A percentile compares a stretch with the other conserved stretches of the same genome.
Conservation (phyloP, 495 filamentous ascomycete species). For the Neurospora discreta region DNA sequence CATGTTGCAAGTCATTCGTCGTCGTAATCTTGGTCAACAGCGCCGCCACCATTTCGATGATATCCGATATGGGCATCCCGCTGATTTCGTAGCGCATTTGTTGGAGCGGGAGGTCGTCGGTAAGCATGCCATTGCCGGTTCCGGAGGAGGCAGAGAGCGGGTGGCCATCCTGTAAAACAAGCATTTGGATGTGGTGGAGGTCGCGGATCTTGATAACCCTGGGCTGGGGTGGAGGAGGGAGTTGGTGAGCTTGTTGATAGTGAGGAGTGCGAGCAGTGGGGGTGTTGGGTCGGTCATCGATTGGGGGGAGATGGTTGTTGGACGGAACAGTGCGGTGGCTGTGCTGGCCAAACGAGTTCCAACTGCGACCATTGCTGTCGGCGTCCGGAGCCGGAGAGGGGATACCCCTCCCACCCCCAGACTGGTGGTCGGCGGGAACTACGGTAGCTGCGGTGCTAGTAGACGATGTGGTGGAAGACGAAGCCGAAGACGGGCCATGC, state of each 20-base stretch:
- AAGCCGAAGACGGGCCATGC: conserved; percentile 20
- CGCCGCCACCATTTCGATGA: conserved; percentile 99
- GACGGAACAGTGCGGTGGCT: background rate
- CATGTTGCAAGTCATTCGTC: conserved; percentile 90
- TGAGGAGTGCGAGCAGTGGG: background rate
- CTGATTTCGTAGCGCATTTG: conserved; percentile 83
- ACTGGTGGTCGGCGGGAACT: conserved; percentile 3
- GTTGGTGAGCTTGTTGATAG: background rate
- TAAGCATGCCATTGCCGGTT: conserved; percentile 32
- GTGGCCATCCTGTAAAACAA: conserved; percentile 60
- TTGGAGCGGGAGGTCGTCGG: conserved; percentile 36
- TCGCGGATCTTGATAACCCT: conserved; percentile 58
- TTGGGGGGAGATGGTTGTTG: background rate
- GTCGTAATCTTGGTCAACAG: conserved; percentile 96
- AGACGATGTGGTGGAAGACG: conserved; percentile 37
- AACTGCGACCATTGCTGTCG: background rate
- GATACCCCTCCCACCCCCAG: conserved; percentile 22
- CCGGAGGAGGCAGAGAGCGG: conserved; percentile 21
- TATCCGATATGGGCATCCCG: conserved; percentile 91
- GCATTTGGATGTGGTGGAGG: conserved; percentile 79
- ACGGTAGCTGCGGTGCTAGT: conserved; percentile 23
- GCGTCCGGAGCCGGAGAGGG: conserved; percentile 52
- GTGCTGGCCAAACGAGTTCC: background rate
- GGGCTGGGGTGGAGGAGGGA: background rate
- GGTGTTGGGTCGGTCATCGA: conserved; percentile 6